phyloP scores from a whole-genome alignment of 1,284 basidiomycete species.

The Apiotrichum siamense region DNA sequence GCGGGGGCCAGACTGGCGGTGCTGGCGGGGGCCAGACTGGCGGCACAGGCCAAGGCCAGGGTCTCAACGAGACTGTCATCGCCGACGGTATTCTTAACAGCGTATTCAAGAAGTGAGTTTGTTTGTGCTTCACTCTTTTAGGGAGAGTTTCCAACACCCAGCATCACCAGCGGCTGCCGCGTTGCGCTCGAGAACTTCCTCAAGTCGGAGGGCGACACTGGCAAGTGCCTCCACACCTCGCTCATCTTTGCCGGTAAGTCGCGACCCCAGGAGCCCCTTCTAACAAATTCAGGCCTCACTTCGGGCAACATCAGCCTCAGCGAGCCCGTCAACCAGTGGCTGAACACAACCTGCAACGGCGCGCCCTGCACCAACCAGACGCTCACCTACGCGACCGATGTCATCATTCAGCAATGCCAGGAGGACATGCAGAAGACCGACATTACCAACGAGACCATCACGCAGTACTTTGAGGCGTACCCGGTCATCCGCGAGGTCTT shows the following conservation, averaged over 20 bases:
- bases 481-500: constrained; percentile 40
- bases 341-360: constrained; percentile 31
- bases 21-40: neutral
- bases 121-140: too few relatives aligned
- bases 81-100: neutral
- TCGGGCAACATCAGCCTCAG: constrained; percentile 22
- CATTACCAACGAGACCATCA: constrained; percentile 27
- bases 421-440: constrained; percentile 28
- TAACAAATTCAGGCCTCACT: neutral
- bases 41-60: neutral
- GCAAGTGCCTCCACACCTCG: constrained; percentile 24
- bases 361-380: constrained; percentile 36
- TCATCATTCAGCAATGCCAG: constrained; percentile 29
- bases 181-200: constrained; percentile 5
- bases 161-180: constrained; percentile 5
- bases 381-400: constrained; percentile 26
- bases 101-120: neutral
- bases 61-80: too few relatives aligned
- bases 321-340: constrained; percentile 28
- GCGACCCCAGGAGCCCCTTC: neutral
- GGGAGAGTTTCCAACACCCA: too few relatives aligned
- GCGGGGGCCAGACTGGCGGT: too few relatives aligned
- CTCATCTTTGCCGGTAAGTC: constrained; percentile 17
- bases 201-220: constrained; percentile 6
- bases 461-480: constrained; percentile 26